Evolutionary conservation across 2,329 filamentous ascomycete species (phyloP).

Genomic region (Pyrenophora tritici-repentis): DNA sequence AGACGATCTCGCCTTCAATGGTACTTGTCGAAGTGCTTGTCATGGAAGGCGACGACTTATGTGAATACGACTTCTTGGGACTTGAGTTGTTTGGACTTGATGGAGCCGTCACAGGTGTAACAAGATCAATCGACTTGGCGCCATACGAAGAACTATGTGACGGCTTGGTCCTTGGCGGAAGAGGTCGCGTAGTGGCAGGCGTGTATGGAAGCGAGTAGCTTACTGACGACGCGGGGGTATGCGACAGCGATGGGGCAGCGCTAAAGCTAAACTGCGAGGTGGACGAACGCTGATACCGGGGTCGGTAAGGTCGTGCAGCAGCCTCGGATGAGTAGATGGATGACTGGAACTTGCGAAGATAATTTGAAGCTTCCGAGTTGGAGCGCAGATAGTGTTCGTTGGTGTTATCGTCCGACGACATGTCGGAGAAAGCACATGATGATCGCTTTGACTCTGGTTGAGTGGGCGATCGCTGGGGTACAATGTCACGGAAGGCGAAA

Average conservation of each 20-base stretch:
- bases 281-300: slow-evolving; percentile 44
- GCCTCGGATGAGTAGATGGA: slow-evolving; percentile 28
- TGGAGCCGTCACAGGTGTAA: slow-evolving; percentile 48
- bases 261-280: slow-evolving; percentile 45
- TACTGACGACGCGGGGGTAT: slow-evolving; percentile 53
- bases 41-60: slow-evolving; percentile 40
- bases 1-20: slow-evolving; percentile 47
- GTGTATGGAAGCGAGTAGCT: slow-evolving; percentile 53
- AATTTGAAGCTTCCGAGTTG: slow-evolving; percentile 49
- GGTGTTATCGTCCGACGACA: slow-evolving; percentile 46
- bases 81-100: slow-evolving; percentile 29
- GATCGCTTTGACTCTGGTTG: slow-evolving; percentile 45
- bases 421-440: slow-evolving; percentile 51
- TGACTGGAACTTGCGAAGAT: slow-evolving; percentile 50
- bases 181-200: slow-evolving; percentile 43
- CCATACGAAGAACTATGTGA: slow-evolving; percentile 45
- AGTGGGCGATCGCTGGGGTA: slow-evolving; percentile 55
- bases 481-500: slow-evolving; percentile 50
- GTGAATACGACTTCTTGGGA: slow-evolving; percentile 33
- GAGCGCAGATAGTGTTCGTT: slow-evolving; percentile 21
- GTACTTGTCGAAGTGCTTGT: slow-evolving; percentile 41
- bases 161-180: slow-evolving; percentile 48
- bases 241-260: slow-evolving; percentile 52
- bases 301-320: slow-evolving; percentile 34
- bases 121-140: slow-evolving; percentile 52